Conservation (phyloP, 495 filamentous ascomycete species). For the Hyphodiscus hymeniophilus region DNA sequence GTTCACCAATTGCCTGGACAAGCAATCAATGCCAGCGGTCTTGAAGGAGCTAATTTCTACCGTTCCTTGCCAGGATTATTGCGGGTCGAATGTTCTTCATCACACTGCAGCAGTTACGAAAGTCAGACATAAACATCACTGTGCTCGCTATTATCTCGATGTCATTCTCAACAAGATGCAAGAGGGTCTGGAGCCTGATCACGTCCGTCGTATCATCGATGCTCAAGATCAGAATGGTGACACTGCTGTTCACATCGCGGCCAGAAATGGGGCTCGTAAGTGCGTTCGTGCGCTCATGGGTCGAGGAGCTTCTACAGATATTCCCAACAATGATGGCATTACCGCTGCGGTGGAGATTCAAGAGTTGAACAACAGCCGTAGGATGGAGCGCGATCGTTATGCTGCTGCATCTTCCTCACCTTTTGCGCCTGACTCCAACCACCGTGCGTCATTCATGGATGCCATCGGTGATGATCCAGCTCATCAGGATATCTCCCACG, state of each 20-base stretch:
- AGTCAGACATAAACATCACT: constrained; percentile 69
- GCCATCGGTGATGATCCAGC: constrained; percentile 25
- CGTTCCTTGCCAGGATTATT: constrained; percentile 64
- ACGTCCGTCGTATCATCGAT: constrained; percentile 63
- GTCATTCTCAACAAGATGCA: constrained; percentile 77
- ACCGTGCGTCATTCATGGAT: constrained; percentile 18
- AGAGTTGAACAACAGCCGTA: constrained; percentile 44
- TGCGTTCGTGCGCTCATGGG: constrained; percentile 65
- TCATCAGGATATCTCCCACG: constrained; percentile 33
- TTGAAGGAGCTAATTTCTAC: constrained; percentile 71
- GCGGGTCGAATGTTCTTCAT: constrained; percentile 79
- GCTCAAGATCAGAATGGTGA: constrained; percentile 75
- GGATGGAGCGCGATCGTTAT: constrained; percentile 26
- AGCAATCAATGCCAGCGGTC: constrained; percentile 73
- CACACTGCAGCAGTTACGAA: constrained; percentile 81
- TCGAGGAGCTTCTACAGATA: constrained; percentile 64
- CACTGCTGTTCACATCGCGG: constrained; percentile 81
- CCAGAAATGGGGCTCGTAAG: constrained; percentile 66
- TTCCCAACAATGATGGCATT: constrained; percentile 69
- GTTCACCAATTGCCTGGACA: constrained; percentile 95
- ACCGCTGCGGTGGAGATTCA: constrained; percentile 69
- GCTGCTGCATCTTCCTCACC: constrained; percentile 54
- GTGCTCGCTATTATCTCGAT: constrained; percentile 86
- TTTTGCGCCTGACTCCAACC: constrained; percentile 37
- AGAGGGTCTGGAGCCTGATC: constrained; percentile 54